Conservation (phyloP, 169 alveolate genomes). For the Eimeria acervulina region DNA sequence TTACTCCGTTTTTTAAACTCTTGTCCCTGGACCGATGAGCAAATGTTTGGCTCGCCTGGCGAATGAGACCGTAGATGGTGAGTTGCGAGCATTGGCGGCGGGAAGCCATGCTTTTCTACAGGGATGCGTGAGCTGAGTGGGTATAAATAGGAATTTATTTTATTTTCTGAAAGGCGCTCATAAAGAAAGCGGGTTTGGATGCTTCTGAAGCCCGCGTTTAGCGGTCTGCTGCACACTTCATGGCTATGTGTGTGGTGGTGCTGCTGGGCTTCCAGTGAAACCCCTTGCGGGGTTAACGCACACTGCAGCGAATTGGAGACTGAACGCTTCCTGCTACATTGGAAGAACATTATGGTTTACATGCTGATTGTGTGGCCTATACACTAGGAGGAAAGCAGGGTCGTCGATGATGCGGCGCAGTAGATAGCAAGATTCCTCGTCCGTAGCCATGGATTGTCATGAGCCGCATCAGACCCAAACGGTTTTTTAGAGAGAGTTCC, state of each 20-base stretch:
- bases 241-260: neutral
- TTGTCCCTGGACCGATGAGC: constrained; percentile 15
- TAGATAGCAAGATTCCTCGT: neutral
- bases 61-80: constrained; percentile 43
- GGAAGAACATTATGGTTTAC: neutral
- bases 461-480: neutral
- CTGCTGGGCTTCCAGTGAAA: neutral
- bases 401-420: neutral
- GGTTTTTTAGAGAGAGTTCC: neutral
- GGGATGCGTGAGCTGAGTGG: neutral
- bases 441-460: neutral
- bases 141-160: neutral
- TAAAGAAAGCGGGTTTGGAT: constrained; percentile 15
- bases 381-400: neutral
- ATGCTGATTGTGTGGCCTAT: neutral
- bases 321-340: neutral
- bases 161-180: neutral
- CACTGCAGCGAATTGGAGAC: neutral
- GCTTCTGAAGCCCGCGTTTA: neutral
- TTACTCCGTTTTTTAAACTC: neutral
- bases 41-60: constrained; percentile 34
- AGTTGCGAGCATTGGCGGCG: constrained; percentile 21
- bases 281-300: neutral
- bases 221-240: neutral
- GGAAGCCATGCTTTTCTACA: constrained; percentile 2